Conservation (phyloP, 2,329 filamentous ascomycete species). For the Fusarium nygamai region DNA sequence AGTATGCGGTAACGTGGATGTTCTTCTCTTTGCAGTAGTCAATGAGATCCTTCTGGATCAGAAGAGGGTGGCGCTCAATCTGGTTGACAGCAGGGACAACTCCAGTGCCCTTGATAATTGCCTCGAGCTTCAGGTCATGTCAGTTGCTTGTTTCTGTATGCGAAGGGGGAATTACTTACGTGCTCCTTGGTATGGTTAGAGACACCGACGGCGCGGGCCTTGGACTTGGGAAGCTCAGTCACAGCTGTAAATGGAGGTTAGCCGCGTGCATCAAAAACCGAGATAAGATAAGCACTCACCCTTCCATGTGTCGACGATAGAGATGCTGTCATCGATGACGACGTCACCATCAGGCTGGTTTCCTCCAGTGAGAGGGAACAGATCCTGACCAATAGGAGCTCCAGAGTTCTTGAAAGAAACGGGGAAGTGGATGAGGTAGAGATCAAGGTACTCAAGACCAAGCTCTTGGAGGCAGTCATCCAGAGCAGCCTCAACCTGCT, state of each 20-base stretch:
- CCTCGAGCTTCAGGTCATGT: neutral
- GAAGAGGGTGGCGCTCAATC: neutral
- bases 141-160: fast-evolving
- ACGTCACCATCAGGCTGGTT: neutral
- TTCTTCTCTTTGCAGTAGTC: neutral
- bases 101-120: neutral
- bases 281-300: neutral
- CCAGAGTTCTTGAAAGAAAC: neutral
- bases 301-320: neutral
- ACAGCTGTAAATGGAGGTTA: neutral
- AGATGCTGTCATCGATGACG: neutral
- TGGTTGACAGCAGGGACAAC: neutral
- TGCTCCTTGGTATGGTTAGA: neutral
- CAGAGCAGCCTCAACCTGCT: neutral
- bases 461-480: neutral
- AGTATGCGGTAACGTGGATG: neutral
- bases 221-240: neutral
- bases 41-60: neutral
- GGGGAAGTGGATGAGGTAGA: neutral
- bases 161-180: fast-evolving
- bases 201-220: neutral
- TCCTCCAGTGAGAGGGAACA: neutral
- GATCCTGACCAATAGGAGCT: neutral
- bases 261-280: fast-evolving
- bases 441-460: neutral